A percentile compares a stretch with the other conserved stretches of the same genome.
Evolutionary conservation across 352 stramenopile genomes (phyloP).

Genomic region (Phytophthora kernoviae): DNA sequence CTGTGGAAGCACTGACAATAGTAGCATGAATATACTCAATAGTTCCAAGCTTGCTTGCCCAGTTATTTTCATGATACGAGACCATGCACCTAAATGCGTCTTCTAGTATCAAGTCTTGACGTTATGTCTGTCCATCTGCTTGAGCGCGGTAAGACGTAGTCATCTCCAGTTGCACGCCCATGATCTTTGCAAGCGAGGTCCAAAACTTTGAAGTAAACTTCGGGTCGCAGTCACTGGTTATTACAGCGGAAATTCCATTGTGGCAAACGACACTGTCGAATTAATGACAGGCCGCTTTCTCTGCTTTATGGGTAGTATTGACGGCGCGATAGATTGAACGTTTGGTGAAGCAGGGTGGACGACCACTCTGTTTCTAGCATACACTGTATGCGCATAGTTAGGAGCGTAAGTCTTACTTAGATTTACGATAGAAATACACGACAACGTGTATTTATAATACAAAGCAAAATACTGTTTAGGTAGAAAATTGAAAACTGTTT

Average conservation of each 20-base stretch:
- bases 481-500: too few species aligned
- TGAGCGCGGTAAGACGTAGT: slow-evolving; percentile 20
- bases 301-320: slow-evolving; percentile 13
- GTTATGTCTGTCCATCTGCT: slow-evolving; percentile 20
- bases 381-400: too few species aligned
- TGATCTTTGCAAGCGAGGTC: slow-evolving; percentile 19
- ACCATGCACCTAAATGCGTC: slow-evolving; percentile 17
- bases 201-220: slow-evolving; percentile 26
- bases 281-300: slow-evolving; percentile 12
- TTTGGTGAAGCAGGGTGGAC: too few species aligned
- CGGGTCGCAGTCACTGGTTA: slow-evolving; percentile 23
- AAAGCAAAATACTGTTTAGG: too few species aligned
- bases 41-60: slow-evolving; percentile 10
- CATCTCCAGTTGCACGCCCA: slow-evolving; percentile 22
- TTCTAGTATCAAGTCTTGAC: slow-evolving; percentile 18
- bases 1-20: slow-evolving; percentile 6
- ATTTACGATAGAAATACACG: too few species aligned
- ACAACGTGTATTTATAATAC: too few species aligned
- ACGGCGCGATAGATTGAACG: slow-evolving; percentile 24
- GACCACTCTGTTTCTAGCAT: too few species aligned
- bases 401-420: too few species aligned
- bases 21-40: slow-evolving; percentile 26
- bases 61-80: slow-evolving; percentile 19
- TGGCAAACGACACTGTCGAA: slow-evolving; percentile 21
- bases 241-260: slow-evolving; percentile 14